phyloP scores from a whole-genome alignment of 2,329 filamentous ascomycete species.

The Aureobasidium sp. region DNA sequence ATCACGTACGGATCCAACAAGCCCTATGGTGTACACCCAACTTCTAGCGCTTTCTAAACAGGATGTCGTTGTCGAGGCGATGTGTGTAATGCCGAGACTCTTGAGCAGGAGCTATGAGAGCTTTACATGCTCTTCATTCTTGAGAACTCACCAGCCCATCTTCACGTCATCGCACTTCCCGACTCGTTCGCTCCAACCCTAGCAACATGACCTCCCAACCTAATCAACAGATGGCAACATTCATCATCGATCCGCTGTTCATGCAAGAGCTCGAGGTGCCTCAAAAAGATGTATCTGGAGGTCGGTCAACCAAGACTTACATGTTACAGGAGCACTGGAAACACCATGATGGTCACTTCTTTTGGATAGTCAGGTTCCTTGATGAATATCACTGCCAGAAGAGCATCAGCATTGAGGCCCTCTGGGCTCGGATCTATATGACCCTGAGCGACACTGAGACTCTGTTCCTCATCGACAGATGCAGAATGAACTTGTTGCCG shows the following conservation, averaged over 20 bases:
- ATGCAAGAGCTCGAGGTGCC: background rate
- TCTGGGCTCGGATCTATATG: background rate
- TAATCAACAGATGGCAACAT: background rate
- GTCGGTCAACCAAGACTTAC: background rate
- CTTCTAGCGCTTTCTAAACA: background rate
- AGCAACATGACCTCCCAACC: background rate
- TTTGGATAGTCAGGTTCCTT: background rate
- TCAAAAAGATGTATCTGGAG: background rate
- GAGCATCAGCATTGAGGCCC: background rate
- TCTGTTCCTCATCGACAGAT: background rate
- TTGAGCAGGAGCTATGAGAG: background rate
- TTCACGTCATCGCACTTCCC: no score
- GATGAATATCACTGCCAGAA: background rate
- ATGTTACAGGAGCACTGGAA: background rate
- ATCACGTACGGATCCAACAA: background rate
- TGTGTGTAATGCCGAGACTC: background rate
- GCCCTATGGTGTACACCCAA: no score
- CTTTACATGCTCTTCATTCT: background rate
- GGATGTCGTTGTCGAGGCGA: background rate
- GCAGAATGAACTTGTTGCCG: background rate
- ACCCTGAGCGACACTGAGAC: background rate
- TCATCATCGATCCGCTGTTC: background rate
- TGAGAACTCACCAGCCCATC: background rate
- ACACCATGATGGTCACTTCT: background rate
- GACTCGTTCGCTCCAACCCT: no score